These are phyloP conservation scores for Aspergillus niger DNA, from an alignment of 2,329 filamentous ascomycete genomes.

Conservation along the genomic window DNA sequence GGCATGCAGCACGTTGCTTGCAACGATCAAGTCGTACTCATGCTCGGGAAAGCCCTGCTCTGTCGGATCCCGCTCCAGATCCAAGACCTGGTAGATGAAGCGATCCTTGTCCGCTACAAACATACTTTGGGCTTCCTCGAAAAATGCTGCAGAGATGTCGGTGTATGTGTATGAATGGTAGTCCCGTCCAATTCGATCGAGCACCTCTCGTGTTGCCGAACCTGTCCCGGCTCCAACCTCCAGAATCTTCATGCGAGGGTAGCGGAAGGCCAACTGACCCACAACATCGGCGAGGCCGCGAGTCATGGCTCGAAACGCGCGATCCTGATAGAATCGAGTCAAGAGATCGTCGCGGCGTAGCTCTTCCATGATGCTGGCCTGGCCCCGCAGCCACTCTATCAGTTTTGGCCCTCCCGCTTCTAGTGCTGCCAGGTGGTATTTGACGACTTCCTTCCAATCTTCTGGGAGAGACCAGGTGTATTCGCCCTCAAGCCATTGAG, in stretches of 20 bases:
- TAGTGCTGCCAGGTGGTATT: not conserved
- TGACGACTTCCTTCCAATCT: not conserved
- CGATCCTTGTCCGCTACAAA: slow-evolving; percentile 20
- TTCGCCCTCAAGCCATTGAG: not conserved
- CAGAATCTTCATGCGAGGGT: slow-evolving; percentile 40
- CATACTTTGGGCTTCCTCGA: slow-evolving; percentile 34
- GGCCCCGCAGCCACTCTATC: not conserved
- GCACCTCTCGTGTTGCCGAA: slow-evolving; percentile 34
- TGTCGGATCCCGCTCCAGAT: slow-evolving; percentile 32
- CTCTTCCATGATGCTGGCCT: not conserved
- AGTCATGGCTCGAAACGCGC: not conserved
- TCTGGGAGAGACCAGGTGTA: not conserved
- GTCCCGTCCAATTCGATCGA: slow-evolving; percentile 29
- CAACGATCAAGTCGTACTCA: slow-evolving; percentile 38
- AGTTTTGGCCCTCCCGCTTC: not conserved
- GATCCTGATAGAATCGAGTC: not conserved
- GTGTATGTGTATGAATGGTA: slow-evolving; percentile 48
- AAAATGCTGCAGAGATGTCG: slow-evolving; percentile 48
- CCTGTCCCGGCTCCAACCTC: slow-evolving; percentile 42
- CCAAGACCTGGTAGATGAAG: slow-evolving; percentile 29
- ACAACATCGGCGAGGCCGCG: not conserved
- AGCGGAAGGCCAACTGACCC: slow-evolving; percentile 25
- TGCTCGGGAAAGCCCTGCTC: slow-evolving; percentile 38
- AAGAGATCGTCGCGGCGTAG: not conserved
- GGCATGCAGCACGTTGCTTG: slow-evolving; percentile 43